Percentiles rank a stretch among this genome's conserved stretches.
Evolutionary conservation across 441 rosid genomes (phyloP).

Genomic region (Erodium moschatum): DNA sequence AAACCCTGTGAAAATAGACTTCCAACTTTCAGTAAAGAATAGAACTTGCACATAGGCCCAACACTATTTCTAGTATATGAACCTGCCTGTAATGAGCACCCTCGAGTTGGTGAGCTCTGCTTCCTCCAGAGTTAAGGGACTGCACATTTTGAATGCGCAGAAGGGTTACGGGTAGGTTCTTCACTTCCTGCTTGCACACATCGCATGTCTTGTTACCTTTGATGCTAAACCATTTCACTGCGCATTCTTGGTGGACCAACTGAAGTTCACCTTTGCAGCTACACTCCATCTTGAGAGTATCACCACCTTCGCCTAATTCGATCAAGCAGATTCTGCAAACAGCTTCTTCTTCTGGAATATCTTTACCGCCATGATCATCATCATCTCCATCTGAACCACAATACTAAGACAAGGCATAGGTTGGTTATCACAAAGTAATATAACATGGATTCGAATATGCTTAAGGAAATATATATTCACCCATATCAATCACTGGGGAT

Average conservation of each 20-base stretch:
- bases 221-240: slow-evolving; percentile 92
- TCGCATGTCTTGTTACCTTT: slow-evolving; percentile 95
- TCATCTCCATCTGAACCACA: slow-evolving; percentile 46
- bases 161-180: slow-evolving; percentile 84
- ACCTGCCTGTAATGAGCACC: slow-evolving; percentile 54
- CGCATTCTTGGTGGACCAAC: slow-evolving; percentile 91
- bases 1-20: slow-evolving; percentile 42
- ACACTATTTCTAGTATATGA: slow-evolving; percentile 3
- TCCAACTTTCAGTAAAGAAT: neutral
- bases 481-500: slow-evolving; percentile 38
- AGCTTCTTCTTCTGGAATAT: slow-evolving; percentile 93
- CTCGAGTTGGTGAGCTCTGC: slow-evolving; percentile 31
- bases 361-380: slow-evolving; percentile 62
- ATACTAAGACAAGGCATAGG: slow-evolving; percentile 48
- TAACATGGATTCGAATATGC: neutral
- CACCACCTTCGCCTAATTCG: slow-evolving; percentile 87
- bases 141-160: slow-evolving; percentile 58
- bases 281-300: slow-evolving; percentile 93
- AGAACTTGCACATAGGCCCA: neutral
- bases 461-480: slow-evolving; percentile 27
- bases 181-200: slow-evolving; percentile 87
- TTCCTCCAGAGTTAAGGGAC: slow-evolving; percentile 30
- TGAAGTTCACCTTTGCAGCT: slow-evolving; percentile 99
- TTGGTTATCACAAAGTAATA: slow-evolving; percentile 35
- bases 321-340: slow-evolving; percentile 88